Conservation (phyloP, 257 asterid genomes). For the Craterostigma plantagineum region DNA sequence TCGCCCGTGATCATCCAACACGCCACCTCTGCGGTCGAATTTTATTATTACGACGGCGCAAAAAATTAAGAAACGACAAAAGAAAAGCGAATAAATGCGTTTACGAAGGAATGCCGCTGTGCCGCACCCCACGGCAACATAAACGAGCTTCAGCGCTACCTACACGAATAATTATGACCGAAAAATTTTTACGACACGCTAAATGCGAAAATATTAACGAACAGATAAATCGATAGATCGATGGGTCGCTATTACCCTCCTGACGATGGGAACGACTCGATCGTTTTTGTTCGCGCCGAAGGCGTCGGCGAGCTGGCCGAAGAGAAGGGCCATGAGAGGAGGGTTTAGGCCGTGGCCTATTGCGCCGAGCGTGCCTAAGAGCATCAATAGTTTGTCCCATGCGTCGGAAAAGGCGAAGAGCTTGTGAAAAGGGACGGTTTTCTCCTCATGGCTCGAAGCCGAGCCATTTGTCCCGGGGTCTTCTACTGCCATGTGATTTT, state of each 20-base stretch:
- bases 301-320: conserved; percentile 37
- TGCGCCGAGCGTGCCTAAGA: conserved; percentile 38
- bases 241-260: conserved; percentile 20
- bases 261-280: conserved; percentile 23
- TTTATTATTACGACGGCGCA: background rate
- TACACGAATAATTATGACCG: conserved; percentile 1
- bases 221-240: too few relatives aligned
- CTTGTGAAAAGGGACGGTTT: conserved; percentile 30
- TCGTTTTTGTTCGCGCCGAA: conserved; percentile 27
- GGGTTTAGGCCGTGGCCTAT: conserved; percentile 29
- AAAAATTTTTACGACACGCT: too few relatives aligned
- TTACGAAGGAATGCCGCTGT: conserved; percentile 49
- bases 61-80: background rate
- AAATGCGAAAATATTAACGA: too few relatives aligned
- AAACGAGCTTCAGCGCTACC: conserved; percentile 45
- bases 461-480: background rate
- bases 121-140: conserved; percentile 39
- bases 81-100: conserved; percentile 8
- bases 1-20: conserved; percentile 83
- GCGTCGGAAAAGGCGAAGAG: conserved; percentile 47
- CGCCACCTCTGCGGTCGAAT: conserved; percentile 28
- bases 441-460: background rate
- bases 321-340: conserved; percentile 34
- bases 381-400: conserved; percentile 29
- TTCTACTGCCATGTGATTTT: too few relatives aligned